Conservation (phyloP, 257 asterid genomes). For the Plectranthus barbatus region DNA sequence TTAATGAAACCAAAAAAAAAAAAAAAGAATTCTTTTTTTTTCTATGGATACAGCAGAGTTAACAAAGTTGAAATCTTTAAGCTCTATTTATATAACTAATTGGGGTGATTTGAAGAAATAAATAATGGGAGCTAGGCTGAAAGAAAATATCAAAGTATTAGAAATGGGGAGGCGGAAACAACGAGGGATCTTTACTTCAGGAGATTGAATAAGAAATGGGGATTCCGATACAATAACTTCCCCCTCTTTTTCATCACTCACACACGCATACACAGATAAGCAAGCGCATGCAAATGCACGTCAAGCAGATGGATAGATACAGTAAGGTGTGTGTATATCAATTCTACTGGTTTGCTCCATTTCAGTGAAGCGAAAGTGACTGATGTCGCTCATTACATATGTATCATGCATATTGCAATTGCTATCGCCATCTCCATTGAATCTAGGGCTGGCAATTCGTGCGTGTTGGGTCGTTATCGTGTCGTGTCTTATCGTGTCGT, state of each 20-base stretch:
- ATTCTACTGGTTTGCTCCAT: background rate
- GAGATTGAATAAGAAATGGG: slow-evolving; percentile 17
- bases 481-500: no score
- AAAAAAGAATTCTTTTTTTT: background rate
- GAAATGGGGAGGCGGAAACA: slow-evolving; percentile 20
- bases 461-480: no score
- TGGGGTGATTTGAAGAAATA: background rate
- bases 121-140: slow-evolving; percentile 7
- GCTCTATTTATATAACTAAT: background rate
- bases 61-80: slow-evolving; percentile 21
- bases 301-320: slow-evolving; percentile 7
- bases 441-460: no score
- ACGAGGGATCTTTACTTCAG: slow-evolving; percentile 21
- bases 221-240: slow-evolving; percentile 17
- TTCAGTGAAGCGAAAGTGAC: slow-evolving; percentile 5
- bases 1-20: no score
- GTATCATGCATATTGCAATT: slow-evolving; percentile 15
- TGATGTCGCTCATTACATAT: slow-evolving; percentile 15
- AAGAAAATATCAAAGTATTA: background rate
- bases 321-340: slow-evolving; percentile 1
- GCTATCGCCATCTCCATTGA: slow-evolving; percentile 15
- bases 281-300: slow-evolving; percentile 31
- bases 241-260: slow-evolving; percentile 11
- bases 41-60: background rate
- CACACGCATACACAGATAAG: slow-evolving; percentile 16